phyloP scores from a whole-genome alignment of 495 filamentous ascomycete genomes.

The Diplogelasinospora grovesii region DNA sequence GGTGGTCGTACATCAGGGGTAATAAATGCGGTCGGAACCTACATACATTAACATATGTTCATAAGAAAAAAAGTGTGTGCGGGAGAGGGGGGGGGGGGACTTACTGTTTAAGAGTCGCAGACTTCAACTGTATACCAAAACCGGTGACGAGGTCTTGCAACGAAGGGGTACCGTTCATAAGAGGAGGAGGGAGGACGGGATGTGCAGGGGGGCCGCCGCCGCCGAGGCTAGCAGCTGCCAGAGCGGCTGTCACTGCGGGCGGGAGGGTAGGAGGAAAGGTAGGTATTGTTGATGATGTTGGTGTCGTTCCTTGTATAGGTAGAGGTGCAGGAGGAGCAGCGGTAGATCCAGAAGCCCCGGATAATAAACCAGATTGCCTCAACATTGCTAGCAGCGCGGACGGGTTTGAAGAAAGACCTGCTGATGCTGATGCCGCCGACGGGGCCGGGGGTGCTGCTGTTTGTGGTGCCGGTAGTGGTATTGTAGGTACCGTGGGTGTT shows the following conservation, averaged over 20 bases:
- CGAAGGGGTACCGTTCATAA: too few relatives aligned
- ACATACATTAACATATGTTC: constrained; percentile 6
- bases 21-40: constrained; percentile 72
- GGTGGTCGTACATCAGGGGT: constrained; percentile 64
- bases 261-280: not conserved
- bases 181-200: too few relatives aligned
- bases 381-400: constrained; percentile 43
- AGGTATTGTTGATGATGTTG: constrained; percentile 8
- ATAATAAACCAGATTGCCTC: constrained; percentile 43
- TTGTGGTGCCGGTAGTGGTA: constrained; percentile 2
- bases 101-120: constrained; percentile 14
- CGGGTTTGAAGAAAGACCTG: constrained; percentile 24
- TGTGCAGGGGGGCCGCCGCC: too few relatives aligned
- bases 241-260: not conserved
- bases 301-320: too few relatives aligned
- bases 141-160: too few relatives aligned
- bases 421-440: constrained; percentile 7
- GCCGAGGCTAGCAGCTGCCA: not conserved
- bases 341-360: constrained; percentile 15
- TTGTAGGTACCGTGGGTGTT: constrained; percentile 31
- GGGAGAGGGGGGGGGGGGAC: constrained; percentile 28
- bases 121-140: constrained; percentile 7
- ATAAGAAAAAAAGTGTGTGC: constrained; percentile 14
- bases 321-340: constrained; percentile 32
- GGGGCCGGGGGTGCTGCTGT: constrained; percentile 1